Evolutionary conservation across 495 filamentous ascomycete genomes (phyloP).

Genomic region (Talaromyces trachyspermus): DNA sequence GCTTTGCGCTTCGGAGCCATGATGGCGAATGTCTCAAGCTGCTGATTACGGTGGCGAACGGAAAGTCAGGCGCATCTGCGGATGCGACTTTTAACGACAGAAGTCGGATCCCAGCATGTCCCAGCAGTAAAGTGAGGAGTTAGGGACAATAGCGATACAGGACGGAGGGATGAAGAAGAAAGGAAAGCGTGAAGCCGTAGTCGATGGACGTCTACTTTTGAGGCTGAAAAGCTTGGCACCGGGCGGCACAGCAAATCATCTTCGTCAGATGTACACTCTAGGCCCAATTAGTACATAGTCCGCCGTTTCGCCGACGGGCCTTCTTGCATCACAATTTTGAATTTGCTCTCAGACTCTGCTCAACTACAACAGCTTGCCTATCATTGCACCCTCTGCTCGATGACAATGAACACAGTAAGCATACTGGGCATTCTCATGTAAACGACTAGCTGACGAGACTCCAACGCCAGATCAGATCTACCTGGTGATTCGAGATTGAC

Average conservation of each 20-base stretch:
- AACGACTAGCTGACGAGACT: neutral
- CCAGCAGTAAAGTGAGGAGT: neutral
- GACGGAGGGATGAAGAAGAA: neutral
- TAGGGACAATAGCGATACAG: neutral
- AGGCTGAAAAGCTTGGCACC: neutral
- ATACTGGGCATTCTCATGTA: neutral
- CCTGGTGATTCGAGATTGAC: slow-evolving; percentile 34
- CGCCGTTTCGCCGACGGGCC: no score
- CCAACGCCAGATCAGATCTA: slow-evolving; percentile 40
- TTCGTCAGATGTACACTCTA: no score
- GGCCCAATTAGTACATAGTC: no score
- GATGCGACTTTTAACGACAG: neutral
- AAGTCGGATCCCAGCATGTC: slow-evolving; percentile 7
- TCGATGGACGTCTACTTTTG: neutral
- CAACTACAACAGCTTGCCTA: neutral
- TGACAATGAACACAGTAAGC: slow-evolving; percentile 42
- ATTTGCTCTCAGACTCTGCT: neutral
- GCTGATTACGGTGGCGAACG: neutral
- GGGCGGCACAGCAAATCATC: neutral
- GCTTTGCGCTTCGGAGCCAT: slow-evolving; percentile 83
- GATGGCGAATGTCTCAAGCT: slow-evolving; percentile 4
- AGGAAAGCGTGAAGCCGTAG: neutral
- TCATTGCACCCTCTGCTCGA: neutral
- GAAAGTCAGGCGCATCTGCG: neutral
- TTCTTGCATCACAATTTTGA: no score